Conservation (phyloP, 306 rosid genomes). For the Fragaria nilgerrensis region DNA sequence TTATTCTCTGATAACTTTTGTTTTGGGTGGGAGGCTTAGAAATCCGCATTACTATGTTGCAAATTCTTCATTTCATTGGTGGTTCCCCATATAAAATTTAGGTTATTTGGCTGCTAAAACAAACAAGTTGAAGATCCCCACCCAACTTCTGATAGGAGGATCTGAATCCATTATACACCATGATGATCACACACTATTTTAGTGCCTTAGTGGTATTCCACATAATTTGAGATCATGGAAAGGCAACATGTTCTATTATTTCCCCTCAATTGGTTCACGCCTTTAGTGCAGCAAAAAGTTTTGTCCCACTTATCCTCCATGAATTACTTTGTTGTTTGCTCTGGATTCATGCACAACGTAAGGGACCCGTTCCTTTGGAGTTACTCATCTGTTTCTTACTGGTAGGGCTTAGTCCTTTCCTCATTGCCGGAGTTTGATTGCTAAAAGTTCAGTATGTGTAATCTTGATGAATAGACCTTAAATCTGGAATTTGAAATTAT, state of each 20-base stretch:
- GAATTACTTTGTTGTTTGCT: neutral
- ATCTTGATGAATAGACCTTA: neutral
- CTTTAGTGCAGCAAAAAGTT: neutral
- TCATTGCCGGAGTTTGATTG: neutral
- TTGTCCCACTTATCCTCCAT: constrained; percentile 8
- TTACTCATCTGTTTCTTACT: neutral
- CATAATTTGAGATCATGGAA: neutral
- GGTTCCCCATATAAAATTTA: neutral
- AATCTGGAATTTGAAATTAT: no score
- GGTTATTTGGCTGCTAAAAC: neutral
- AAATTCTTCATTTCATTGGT: constrained; percentile 3
- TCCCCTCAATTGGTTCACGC: neutral
- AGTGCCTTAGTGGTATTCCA: neutral
- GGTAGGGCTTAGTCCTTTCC: neutral
- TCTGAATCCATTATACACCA: neutral
- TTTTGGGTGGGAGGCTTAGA: neutral
- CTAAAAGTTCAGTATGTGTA: neutral
- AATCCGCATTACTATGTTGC: neutral
- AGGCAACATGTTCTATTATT: neutral
- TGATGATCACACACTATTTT: neutral
- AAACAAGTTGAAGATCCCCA: neutral
- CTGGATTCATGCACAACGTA: neutral
- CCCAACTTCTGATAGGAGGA: neutral
- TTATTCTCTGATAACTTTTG: neutral
- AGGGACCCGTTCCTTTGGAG: neutral